phyloP scores from a whole-genome alignment of 2,329 filamentous ascomycete genomes.

The Neonectria magnoliae region DNA sequence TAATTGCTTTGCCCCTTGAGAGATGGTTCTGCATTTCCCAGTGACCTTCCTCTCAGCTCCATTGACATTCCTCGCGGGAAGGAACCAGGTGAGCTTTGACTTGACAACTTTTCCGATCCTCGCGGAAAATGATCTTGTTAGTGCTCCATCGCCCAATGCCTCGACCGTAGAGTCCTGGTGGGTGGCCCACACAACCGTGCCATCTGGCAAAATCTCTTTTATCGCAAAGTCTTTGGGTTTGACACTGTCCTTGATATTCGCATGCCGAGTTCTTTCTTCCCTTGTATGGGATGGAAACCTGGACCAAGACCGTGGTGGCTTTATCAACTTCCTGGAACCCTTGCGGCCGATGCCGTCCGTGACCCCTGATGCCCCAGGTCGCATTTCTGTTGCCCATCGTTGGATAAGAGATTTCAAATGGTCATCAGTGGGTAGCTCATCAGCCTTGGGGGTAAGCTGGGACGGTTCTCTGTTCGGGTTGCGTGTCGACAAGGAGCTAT shows the following conservation, averaged over 20 bases:
- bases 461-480: constrained; percentile 16
- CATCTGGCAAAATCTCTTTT: constrained; percentile 29
- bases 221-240: constrained; percentile 45
- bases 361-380: constrained; percentile 7
- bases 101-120: constrained; percentile 44
- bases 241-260: constrained; percentile 39
- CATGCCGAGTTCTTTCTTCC: constrained; percentile 41
- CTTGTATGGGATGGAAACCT: constrained; percentile 47
- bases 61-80: constrained; percentile 1
- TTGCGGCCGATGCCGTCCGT: neutral
- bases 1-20: constrained; percentile 15
- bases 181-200: constrained; percentile 41
- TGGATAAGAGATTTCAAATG: constrained; percentile 33
- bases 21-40: neutral
- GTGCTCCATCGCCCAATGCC: constrained; percentile 9
- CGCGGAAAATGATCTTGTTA: constrained; percentile 41
- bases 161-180: constrained; percentile 30
- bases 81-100: constrained; percentile 28
- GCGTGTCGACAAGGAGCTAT: constrained; percentile 7
- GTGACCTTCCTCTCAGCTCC: neutral
- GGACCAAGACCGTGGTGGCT: constrained; percentile 47
- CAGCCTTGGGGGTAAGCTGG: constrained; percentile 25
- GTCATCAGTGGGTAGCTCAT: constrained; percentile 20
- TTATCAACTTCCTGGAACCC: constrained; percentile 16
- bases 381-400: constrained; percentile 34